Base-by-base conservation (phyloP, 768 basidiomycete genomes). In the Boletales sp. region DNA sequence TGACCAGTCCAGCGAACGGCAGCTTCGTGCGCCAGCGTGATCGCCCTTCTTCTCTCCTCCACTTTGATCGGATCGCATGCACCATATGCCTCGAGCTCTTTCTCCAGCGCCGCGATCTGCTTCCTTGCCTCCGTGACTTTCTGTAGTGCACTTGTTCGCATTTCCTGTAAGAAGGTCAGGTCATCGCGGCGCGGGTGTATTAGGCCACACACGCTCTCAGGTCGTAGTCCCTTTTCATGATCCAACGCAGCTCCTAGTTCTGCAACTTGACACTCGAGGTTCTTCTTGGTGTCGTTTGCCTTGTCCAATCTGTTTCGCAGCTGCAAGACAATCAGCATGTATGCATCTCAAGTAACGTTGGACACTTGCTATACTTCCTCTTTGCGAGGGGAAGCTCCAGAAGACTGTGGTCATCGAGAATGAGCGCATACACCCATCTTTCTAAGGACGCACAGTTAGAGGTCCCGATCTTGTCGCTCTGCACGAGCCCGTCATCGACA, bases 321-420 rank as follows among this genome's bases (percentile, higher is more conserved):
- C 87, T 86, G 57, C 18, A n/a, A 36, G 19, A 37, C 12, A 32
- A 38, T 49, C 51, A 51, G 45, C 31, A 41, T 8, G 18, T 21
- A 56, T 4, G 19, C 38, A 2, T 10, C 32, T 31, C 35, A 14
- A 38, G 31, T 8, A 47, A 42, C 32, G 3, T 32, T 2, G 11
- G n/a, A 17, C 19, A 21, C 41, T 36, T 62, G 93, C 93, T 60
- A 84, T 75, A 8, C 86, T 81, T 5, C 93, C 92, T 41, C 82
- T 80, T 51, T 94, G 90, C 1, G 90, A 93, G 14, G 93, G 93
- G 65, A 96, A 95, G 61, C 90, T 90, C 94, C 94, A 96, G 67
- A 90, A 95, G 70, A 94, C 93, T 94, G 18, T 32, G 32, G 17
- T 14, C 17, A 2, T 41, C 41, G 38, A 55, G 51, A 41, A 46